phyloP scores from a whole-genome alignment of 2,329 filamentous ascomycete genomes.

The Fusarium denticulatum region DNA sequence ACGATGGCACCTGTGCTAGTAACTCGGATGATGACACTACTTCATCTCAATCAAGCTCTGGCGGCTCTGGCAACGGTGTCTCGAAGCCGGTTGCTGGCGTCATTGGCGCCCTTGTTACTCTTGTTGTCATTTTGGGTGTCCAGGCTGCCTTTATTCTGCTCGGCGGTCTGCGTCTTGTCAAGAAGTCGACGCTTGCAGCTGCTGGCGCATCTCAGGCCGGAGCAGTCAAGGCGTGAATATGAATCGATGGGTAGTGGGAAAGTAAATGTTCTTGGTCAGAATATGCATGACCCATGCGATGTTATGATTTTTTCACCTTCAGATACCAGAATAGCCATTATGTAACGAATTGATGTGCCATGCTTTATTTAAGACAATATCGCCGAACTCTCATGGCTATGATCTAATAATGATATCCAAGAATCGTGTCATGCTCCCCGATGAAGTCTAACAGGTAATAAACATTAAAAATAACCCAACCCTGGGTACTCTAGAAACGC shows the following conservation, averaged over 20 bases:
- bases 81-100: slow-evolving; percentile 81
- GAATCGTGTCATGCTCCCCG: not conserved
- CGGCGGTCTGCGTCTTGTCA: slow-evolving; percentile 58
- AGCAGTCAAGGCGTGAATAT: slow-evolving; percentile 38
- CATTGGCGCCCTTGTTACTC: slow-evolving; percentile 76
- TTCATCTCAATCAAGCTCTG: slow-evolving; percentile 32
- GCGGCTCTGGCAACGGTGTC: slow-evolving; percentile 56
- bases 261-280: not conserved
- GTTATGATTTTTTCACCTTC: slow-evolving; percentile 6
- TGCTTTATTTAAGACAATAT: not conserved
- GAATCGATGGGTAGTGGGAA: too few species aligned
- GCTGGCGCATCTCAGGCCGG: slow-evolving; percentile 10
- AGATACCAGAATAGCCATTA: not conserved
- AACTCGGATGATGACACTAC: slow-evolving; percentile 33
- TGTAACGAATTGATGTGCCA: not conserved
- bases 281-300: not conserved
- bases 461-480: slow-evolving; percentile 11
- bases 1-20: slow-evolving; percentile 70
- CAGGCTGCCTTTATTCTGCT: slow-evolving; percentile 56
- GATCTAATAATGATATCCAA: not conserved
- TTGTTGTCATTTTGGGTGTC: slow-evolving; percentile 59
- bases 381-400: not conserved
- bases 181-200: slow-evolving; percentile 54
- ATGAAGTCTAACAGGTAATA: not conserved
- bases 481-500: not conserved